Evolutionary conservation across 352 stramenopile genomes (phyloP).

Genomic region (Blastocystis sp.): DNA sequence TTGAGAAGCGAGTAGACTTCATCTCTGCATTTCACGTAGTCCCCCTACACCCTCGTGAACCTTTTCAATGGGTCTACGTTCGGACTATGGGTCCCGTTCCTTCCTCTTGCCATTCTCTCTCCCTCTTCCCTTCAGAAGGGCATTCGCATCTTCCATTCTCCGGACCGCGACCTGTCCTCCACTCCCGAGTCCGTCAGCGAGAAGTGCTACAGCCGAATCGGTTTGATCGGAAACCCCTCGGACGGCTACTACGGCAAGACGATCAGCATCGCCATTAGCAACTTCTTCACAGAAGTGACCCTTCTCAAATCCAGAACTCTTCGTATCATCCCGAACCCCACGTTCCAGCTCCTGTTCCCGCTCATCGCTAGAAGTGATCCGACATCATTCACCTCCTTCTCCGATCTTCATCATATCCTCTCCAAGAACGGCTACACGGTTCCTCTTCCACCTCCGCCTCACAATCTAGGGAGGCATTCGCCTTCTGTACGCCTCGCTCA

Average conservation of each 20-base stretch:
- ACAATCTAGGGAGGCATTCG: conserved; percentile 72
- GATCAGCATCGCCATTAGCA: conserved; percentile 73
- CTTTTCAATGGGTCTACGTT: conserved; percentile 16
- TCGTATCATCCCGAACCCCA: conserved; percentile 71
- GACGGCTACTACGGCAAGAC: conserved; percentile 75
- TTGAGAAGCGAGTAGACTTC: not conserved
- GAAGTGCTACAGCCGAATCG: conserved; percentile 71
- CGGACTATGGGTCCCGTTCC: conserved; percentile 45
- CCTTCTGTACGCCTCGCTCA: conserved; percentile 73
- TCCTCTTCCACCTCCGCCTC: not conserved
- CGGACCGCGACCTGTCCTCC: not conserved
- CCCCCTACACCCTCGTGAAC: conserved; percentile 27
- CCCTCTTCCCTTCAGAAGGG: conserved; percentile 34
- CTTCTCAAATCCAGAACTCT: conserved; percentile 32
- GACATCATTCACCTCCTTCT: conserved; percentile 71
- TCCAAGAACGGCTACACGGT: conserved; percentile 71
- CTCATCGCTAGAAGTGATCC: conserved; percentile 70
- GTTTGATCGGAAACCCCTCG: conserved; percentile 75
- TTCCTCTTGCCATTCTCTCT: conserved; percentile 18
- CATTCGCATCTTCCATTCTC: not conserved
- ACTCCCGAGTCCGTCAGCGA: conserved; percentile 20
- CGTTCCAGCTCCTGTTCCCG: conserved; percentile 42
- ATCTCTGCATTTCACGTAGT: not conserved
- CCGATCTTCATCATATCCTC: conserved; percentile 69
- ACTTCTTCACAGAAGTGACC: conserved; percentile 71